Conservation (phyloP, 1,284 basidiomycete species). For the Fomitopsis pinicola region DNA sequence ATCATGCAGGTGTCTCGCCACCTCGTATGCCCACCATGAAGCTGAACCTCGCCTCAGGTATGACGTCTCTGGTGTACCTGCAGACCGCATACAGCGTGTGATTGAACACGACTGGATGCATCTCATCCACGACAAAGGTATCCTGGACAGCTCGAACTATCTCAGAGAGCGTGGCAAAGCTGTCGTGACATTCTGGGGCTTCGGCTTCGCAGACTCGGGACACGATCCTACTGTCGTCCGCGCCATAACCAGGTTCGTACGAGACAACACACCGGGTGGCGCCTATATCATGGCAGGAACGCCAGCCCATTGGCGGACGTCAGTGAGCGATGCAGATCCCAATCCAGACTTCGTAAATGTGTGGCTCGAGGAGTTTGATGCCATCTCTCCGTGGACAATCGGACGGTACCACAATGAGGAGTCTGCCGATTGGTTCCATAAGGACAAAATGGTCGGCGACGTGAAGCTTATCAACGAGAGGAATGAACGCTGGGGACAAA, state of each 20-base stretch:
- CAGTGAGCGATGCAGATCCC: conserved; percentile 58
- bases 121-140: conserved; percentile 51
- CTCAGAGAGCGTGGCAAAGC: conserved; percentile 60
- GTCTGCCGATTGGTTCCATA: conserved; percentile 55
- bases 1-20: conserved; percentile 55
- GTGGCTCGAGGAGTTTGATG: conserved; percentile 70
- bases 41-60: conserved; percentile 46
- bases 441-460: conserved; percentile 58
- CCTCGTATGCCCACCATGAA: not conserved
- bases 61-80: conserved; percentile 63
- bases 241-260: conserved; percentile 49
- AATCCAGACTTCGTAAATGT: conserved; percentile 59
- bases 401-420: conserved; percentile 56
- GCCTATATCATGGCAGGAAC: conserved; percentile 67
- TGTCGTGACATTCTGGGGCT: conserved; percentile 70
- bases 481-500: conserved; percentile 32
- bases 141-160: conserved; percentile 69
- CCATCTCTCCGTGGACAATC: conserved; percentile 74
- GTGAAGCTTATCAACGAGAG: conserved; percentile 50
- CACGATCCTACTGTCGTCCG: conserved; percentile 59
- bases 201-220: conserved; percentile 59
- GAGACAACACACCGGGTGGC: conserved; percentile 60
- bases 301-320: conserved; percentile 68
- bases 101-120: conserved; percentile 68
- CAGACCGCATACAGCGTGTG: conserved; percentile 53